Conservation (phyloP, 1,139 yeast genomes). For the Oligophagozyma castellii region DNA sequence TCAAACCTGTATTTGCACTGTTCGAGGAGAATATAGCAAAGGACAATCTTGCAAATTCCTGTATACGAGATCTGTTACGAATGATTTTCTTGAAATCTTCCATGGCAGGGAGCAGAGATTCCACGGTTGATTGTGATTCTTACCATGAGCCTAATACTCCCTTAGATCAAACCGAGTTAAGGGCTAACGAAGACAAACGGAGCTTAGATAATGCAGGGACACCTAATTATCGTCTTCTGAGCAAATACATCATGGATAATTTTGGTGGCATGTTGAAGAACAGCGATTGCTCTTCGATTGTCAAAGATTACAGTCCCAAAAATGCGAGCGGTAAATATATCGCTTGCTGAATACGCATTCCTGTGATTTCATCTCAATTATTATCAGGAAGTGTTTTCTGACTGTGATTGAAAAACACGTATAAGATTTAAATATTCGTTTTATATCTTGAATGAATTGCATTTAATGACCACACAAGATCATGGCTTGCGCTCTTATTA, state of each 20-base stretch:
- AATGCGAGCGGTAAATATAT: too few relatives aligned
- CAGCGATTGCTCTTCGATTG: constrained; percentile 24
- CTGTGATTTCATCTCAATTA: too few relatives aligned
- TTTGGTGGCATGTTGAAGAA: constrained; percentile 30
- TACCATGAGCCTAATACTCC: constrained; percentile 1
- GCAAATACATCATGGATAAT: constrained; percentile 35
- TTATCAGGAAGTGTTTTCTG: too few relatives aligned
- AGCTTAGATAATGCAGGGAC: background rate
- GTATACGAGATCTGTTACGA: constrained; percentile 61
- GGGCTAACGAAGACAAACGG: background rate
- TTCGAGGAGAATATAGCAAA: constrained; percentile 36
- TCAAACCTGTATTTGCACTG: constrained; percentile 37
- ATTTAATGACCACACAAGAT: too few relatives aligned
- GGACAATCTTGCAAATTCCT: constrained; percentile 60
- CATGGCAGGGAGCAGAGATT: constrained; percentile 12
- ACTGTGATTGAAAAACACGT: too few relatives aligned
- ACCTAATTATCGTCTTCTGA: constrained; percentile 34
- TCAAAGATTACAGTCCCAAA: too few relatives aligned
- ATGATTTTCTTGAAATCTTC: constrained; percentile 34
- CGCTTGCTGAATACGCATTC: too few relatives aligned
- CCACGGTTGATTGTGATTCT: constrained; percentile 8
- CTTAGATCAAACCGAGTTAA: background rate
- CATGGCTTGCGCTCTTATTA: too few relatives aligned
- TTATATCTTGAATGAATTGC: too few relatives aligned
- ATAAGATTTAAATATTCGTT: too few relatives aligned